phyloP scores from a whole-genome alignment of 768 basidiomycete species.

The Phaeolepiota aurea region DNA sequence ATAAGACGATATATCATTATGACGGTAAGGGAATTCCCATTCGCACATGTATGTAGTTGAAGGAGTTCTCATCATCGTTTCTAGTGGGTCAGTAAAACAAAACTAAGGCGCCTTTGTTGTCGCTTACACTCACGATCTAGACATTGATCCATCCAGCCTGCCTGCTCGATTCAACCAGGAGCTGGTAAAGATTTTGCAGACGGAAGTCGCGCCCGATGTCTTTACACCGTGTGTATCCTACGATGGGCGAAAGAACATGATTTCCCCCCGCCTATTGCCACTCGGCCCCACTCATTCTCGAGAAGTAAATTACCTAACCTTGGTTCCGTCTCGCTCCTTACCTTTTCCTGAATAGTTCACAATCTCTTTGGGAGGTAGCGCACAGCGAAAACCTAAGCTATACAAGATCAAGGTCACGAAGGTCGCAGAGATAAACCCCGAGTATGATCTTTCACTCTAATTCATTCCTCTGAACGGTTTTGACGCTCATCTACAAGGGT shows the following conservation, averaged over 20 bases:
- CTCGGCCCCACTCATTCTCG: conserved; percentile 44
- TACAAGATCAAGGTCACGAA: conserved; percentile 59
- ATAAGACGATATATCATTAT: conserved; percentile 57
- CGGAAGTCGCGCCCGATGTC: conserved; percentile 39
- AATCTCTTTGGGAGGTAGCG: too few relatives aligned
- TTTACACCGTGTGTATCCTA: conserved; percentile 66
- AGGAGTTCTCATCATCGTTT: too few relatives aligned
- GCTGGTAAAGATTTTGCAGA: conserved; percentile 22
- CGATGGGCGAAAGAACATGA: conserved; percentile 74
- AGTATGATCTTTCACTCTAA: conserved; percentile 6
- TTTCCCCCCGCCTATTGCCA: conserved; percentile 45
- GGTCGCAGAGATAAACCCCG: conserved; percentile 35
- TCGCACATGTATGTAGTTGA: conserved; percentile 38
- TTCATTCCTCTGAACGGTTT: too few relatives aligned
- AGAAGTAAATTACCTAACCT: conserved; percentile 38
- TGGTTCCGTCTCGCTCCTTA: too few relatives aligned
- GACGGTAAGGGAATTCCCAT: conserved; percentile 53
- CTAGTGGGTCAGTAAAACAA: too few relatives aligned
- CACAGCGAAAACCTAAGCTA: too few relatives aligned
- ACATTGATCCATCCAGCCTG: conserved; percentile 15
- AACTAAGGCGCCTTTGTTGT: too few relatives aligned
- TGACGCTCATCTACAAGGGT: conserved; percentile 30
- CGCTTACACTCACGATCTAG: too few relatives aligned
- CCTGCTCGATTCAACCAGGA: conserved; percentile 26
- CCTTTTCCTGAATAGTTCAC: too few relatives aligned